Conservation (phyloP, 345 rosid species). For the Hibiscus syriacus region DNA sequence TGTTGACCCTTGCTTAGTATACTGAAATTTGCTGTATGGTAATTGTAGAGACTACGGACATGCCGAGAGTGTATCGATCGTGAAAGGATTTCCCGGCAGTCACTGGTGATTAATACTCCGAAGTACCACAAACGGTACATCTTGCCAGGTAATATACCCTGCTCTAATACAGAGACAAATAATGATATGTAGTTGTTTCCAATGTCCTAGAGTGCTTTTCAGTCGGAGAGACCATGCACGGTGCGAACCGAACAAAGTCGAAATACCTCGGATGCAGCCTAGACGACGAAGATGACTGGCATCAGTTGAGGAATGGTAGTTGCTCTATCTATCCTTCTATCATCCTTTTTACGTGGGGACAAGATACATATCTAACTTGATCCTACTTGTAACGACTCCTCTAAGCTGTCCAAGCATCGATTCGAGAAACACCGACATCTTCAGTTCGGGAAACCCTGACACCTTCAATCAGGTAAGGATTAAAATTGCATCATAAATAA, state of each 20-base stretch:
- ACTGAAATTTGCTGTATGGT: constrained; percentile 2
- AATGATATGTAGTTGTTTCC: constrained; percentile 6
- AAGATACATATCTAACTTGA: constrained; percentile 11
- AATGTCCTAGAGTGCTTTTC: constrained; percentile 12
- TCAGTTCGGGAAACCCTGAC: constrained; percentile 46
- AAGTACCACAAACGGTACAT: constrained; percentile 79
- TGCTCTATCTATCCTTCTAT: constrained; percentile 2
- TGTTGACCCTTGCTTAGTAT: no score
- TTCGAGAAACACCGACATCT: constrained; percentile 50
- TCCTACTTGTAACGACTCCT: constrained; percentile 19
- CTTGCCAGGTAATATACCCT: constrained; percentile 51
- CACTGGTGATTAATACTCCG: constrained; percentile 72
- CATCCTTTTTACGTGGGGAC: background rate
- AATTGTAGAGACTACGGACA: constrained; percentile 62
- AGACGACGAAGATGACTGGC: constrained; percentile 66
- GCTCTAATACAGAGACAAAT: background rate
- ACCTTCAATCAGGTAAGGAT: constrained; percentile 45
- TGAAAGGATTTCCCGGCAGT: constrained; percentile 80
- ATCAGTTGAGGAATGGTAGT: constrained; percentile 64
- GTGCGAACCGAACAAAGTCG: constrained; percentile 44
- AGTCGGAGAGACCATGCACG: constrained; percentile 80
- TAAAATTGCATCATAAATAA: background rate
- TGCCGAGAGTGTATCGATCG: constrained; percentile 85
- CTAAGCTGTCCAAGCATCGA: constrained; percentile 71
- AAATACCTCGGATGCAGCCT: constrained; percentile 54